Percentiles rank a stretch among this genome's conserved stretches.
Conservation (phyloP, 495 filamentous ascomycete genomes). For the Aspergillus sclerotioniger region DNA sequence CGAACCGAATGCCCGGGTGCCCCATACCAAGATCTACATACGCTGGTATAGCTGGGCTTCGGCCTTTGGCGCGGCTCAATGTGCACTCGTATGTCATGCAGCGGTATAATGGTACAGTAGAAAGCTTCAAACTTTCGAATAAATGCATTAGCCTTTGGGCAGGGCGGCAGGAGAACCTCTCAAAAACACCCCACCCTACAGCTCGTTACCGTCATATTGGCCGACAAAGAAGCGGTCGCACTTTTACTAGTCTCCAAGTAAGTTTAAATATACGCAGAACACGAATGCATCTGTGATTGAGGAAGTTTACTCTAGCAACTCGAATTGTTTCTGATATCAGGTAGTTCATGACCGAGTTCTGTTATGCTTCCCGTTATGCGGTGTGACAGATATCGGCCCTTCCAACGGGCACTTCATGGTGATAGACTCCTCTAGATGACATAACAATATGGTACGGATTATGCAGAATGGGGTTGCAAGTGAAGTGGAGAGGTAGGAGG, state of each 20-base stretch:
- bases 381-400: conserved; percentile 5
- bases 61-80: background rate
- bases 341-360: background rate
- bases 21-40: background rate
- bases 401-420: background rate
- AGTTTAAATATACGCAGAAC: background rate
- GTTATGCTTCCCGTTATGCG: background rate
- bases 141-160: background rate
- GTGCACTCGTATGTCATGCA: background rate
- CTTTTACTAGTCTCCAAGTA: background rate
- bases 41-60: background rate
- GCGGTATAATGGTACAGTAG: background rate
- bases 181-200: background rate
- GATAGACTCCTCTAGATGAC: background rate
- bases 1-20: background rate
- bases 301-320: background rate
- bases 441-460: background rate
- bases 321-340: background rate
- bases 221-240: background rate
- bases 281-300: background rate
- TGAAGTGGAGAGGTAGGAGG: background rate
- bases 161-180: background rate
- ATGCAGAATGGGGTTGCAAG: background rate
- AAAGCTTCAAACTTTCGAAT: background rate
- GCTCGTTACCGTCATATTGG: background rate